phyloP scores from a whole-genome alignment of 139 green algal species.

The Volvox reticuliferus region DNA sequence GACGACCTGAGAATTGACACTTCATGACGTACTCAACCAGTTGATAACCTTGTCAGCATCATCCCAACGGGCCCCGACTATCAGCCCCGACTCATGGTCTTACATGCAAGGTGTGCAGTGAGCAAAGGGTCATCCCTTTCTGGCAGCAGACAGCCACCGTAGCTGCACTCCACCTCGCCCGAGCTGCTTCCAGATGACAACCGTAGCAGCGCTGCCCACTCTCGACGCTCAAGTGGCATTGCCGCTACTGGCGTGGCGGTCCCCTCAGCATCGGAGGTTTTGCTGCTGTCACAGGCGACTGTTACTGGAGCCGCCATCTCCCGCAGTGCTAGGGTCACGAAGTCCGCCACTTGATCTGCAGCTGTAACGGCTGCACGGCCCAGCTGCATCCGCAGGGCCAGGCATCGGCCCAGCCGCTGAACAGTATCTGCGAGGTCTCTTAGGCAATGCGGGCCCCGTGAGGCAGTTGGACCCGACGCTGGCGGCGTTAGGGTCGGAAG shows the following conservation, averaged over 20 bases:
- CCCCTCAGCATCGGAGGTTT: neutral
- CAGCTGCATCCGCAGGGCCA: constrained; percentile 32
- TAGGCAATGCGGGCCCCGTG: neutral
- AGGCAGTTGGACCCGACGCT: too few species aligned
- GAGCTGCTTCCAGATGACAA: neutral
- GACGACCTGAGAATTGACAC: too few species aligned
- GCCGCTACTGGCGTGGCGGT: neutral
- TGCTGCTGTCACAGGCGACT: neutral
- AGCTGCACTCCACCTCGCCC: neutral
- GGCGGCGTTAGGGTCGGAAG: neutral
- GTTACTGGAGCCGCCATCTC: constrained; percentile 22
- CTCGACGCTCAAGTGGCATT: neutral
- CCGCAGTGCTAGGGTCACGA: constrained; percentile 1
- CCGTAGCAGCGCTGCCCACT: constrained; percentile 22
- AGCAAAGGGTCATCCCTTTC: constrained; percentile 1
- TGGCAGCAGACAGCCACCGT: neutral
- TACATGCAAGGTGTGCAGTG: neutral
- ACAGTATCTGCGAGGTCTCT: neutral
- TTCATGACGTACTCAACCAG: too few species aligned
- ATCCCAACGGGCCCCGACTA: neutral
- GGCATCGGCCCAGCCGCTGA: constrained; percentile 19
- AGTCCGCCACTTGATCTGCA: neutral
- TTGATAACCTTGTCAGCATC: neutral
- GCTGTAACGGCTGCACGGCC: constrained; percentile 11
- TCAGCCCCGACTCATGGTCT: neutral